Conservation (phyloP, 139 green algal species). For the Tetratostichococcus sp. region DNA sequence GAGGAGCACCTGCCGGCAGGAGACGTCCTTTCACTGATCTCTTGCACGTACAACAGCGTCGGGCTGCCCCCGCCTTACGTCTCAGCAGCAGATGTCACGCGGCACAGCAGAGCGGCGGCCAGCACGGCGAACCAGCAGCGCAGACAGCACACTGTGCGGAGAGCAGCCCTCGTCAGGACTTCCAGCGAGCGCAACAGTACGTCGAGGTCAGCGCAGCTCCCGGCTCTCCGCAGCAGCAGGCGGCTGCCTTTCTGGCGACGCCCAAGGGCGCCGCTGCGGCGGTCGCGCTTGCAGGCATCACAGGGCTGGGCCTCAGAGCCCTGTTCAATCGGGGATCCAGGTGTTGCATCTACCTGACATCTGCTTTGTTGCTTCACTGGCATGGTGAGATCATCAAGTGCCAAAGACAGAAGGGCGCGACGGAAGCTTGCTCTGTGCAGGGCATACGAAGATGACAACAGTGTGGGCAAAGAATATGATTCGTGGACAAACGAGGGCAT, state of each 20-base stretch:
- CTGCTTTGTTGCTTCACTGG: too few relatives aligned
- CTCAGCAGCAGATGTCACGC: not conserved
- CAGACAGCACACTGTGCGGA: not conserved
- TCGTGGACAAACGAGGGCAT: conserved; percentile 83
- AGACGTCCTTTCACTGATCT: not conserved
- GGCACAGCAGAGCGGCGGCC: not conserved
- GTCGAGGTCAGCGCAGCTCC: not conserved
- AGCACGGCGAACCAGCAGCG: too few relatives aligned
- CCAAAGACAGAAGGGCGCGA: too few relatives aligned
- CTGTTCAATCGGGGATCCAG: not conserved
- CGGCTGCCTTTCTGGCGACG: not conserved
- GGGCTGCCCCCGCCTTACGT: too few relatives aligned
- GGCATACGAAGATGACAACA: conserved; percentile 73
- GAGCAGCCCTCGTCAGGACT: too few relatives aligned
- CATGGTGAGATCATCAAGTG: too few relatives aligned
- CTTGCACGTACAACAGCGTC: too few relatives aligned
- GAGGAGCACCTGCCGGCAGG: not conserved
- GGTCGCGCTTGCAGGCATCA: not conserved
- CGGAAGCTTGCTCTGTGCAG: conserved; percentile 15
- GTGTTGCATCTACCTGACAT: not conserved
- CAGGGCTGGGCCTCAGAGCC: not conserved
- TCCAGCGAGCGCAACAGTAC: not conserved
- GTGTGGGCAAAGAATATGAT: conserved; percentile 92
- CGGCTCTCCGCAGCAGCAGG: not conserved
- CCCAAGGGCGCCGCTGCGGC: not conserved